phyloP scores from a whole-genome alignment of 2,329 filamentous ascomycete genomes.

The Hymenoscyphus repandus region DNA sequence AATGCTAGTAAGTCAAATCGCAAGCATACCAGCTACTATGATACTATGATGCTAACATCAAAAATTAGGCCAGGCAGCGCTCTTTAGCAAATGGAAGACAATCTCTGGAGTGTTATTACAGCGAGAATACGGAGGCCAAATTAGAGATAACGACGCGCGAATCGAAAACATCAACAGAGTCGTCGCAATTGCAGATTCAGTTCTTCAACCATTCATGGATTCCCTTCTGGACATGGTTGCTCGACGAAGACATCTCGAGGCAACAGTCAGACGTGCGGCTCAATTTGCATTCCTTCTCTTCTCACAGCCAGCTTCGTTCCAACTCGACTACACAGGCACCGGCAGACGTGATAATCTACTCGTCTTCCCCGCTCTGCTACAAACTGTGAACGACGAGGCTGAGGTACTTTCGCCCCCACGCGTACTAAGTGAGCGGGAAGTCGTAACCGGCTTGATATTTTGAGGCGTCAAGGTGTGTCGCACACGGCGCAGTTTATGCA shows the following conservation, averaged over 20 bases:
- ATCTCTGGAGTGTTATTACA: slow-evolving; percentile 16
- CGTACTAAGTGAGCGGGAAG: slow-evolving; percentile 9
- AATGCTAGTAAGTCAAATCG: slow-evolving; percentile 1
- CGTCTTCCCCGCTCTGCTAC: slow-evolving; percentile 14
- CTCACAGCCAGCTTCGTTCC: slow-evolving; percentile 12
- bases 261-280: slow-evolving; percentile 12
- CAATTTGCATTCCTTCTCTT: slow-evolving; percentile 19
- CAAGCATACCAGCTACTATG: neutral
- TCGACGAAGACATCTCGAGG: slow-evolving; percentile 11
- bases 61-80: slow-evolving; percentile 7
- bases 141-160: slow-evolving; percentile 5
- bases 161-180: slow-evolving; percentile 4
- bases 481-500: neutral
- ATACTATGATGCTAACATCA: neutral
- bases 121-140: slow-evolving; percentile 7
- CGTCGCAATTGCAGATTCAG: slow-evolving; percentile 5
- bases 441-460: slow-evolving; percentile 1
- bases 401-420: slow-evolving; percentile 8
- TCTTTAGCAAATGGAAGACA: slow-evolving; percentile 17
- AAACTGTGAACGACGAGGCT: slow-evolving; percentile 13
- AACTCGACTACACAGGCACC: slow-evolving; percentile 4
- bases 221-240: neutral
- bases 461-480: neutral
- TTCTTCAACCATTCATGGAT: slow-evolving; percentile 13
- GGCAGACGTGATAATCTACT: slow-evolving; percentile 6